Percentiles rank a stretch among this genome's conserved stretches.
Evolutionary conservation across 106 monocot genomes (phyloP).

Genomic region (Apostasia ramifera): DNA sequence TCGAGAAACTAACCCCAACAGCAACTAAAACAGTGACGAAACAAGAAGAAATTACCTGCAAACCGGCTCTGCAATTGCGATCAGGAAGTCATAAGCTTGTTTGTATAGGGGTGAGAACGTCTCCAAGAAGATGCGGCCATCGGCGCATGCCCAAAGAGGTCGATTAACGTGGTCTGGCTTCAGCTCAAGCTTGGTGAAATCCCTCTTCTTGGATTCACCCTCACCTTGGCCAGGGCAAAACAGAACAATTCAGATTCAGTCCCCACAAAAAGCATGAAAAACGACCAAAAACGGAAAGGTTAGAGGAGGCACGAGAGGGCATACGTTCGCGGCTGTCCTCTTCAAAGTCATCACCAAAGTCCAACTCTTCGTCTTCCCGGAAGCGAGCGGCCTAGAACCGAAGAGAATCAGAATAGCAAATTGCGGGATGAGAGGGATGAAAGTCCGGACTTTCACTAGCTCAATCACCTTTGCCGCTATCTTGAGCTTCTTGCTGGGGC

Average conservation of each 20-base stretch:
- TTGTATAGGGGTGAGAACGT: conserved; percentile 96
- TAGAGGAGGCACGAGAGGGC: background rate
- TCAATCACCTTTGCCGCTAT: conserved; percentile 13
- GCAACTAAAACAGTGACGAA: background rate
- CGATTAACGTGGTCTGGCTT: conserved; percentile 79
- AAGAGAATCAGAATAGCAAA: background rate
- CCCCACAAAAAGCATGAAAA: background rate
- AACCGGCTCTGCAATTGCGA: conserved; percentile 94
- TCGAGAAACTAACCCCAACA: background rate
- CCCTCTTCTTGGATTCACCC: conserved; percentile 57
- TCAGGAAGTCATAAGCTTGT: conserved; percentile 96
- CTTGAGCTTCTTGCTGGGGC: conserved; percentile 37
- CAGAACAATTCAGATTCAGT: background rate
- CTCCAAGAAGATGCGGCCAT: conserved; percentile 94
- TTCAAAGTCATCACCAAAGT: conserved; percentile 57
- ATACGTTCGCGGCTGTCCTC: conserved; percentile 58
- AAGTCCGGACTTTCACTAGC: background rate
- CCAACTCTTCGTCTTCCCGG: conserved; percentile 41
- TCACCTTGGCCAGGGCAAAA: conserved; percentile 23
- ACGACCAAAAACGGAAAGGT: background rate
- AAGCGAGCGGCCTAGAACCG: conserved; percentile 2
- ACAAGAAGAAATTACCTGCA: conserved; percentile 45
- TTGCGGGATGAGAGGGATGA: background rate
- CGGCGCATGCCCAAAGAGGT: conserved; percentile 93
- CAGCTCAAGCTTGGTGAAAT: conserved; percentile 88